phyloP scores from a whole-genome alignment of 306 rosid genomes.

The Argentina anserina region DNA sequence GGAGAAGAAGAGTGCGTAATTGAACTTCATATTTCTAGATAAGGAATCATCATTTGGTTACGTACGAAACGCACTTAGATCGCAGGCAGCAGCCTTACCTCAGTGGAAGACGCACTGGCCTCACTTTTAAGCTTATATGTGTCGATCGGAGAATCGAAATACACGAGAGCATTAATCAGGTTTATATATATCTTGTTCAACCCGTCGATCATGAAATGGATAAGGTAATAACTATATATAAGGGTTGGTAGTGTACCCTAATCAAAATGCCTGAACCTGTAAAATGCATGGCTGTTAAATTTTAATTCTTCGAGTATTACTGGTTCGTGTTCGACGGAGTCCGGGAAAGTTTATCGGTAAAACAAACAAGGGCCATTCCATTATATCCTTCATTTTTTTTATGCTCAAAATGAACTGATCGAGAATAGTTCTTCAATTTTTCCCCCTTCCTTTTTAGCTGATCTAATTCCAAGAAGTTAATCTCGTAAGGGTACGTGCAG shows the following conservation, averaged over 20 bases:
- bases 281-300: background rate
- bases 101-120: background rate
- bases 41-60: constrained; percentile 7
- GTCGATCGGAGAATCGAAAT: background rate
- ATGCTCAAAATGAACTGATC: too few relatives aligned
- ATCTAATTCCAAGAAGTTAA: background rate
- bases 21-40: background rate
- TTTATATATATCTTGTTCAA: background rate
- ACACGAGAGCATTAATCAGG: background rate
- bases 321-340: background rate
- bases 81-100: background rate
- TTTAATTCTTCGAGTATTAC: background rate
- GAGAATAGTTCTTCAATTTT: too few relatives aligned
- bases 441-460: too few relatives aligned
- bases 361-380: background rate
- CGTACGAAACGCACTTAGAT: background rate
- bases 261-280: background rate
- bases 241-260: background rate
- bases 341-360: background rate
- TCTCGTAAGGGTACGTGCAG: background rate
- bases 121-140: background rate
- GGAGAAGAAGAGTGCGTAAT: background rate
- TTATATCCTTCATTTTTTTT: too few relatives aligned
- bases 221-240: background rate
- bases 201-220: background rate